A percentile compares a stretch with the other conserved stretches of the same genome.
These are phyloP conservation scores for Basidioascus undulatus DNA, from an alignment of 768 basidiomycete genomes.

Conservation along the genomic window DNA sequence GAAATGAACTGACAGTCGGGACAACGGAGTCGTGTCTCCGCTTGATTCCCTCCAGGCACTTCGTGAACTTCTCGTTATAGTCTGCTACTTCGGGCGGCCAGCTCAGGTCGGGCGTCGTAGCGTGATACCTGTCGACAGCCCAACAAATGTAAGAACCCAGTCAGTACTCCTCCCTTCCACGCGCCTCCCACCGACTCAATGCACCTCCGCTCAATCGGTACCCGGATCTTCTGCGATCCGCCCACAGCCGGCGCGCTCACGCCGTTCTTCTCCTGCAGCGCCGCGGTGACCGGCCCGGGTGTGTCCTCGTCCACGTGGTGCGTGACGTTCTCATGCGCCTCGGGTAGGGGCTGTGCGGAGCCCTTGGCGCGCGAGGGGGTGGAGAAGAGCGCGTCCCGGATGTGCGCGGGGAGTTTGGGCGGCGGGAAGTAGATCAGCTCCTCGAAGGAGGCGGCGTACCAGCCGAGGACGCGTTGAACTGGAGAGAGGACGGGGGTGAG, in stretches of 20 bases:
- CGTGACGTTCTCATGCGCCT: too few relatives aligned
- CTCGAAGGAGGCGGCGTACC: conserved; percentile 98
- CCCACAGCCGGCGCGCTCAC: too few relatives aligned
- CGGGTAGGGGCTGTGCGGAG: conserved; percentile 33
- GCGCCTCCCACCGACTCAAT: conserved; percentile 13
- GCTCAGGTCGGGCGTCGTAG: conserved; percentile 27
- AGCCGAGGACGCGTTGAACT: conserved; percentile 66
- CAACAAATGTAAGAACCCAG: background rate
- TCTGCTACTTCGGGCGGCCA: conserved; percentile 89
- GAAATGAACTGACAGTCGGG: conserved; percentile 69
- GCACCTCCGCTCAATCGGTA: conserved; percentile 65
- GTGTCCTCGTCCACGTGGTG: too few relatives aligned
- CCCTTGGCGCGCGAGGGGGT: too few relatives aligned
- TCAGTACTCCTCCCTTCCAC: too few relatives aligned
- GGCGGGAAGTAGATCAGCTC: conserved; percentile 72
- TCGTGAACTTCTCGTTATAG: conserved; percentile 79
- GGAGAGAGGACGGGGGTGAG: too few relatives aligned
- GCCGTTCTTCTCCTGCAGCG: too few relatives aligned
- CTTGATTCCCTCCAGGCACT: conserved; percentile 67
- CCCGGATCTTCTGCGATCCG: conserved; percentile 42
- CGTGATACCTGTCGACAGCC: background rate
- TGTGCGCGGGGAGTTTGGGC: conserved; percentile 38
- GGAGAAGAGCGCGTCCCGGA: conserved; percentile 37
- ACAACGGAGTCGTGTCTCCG: conserved; percentile 89
- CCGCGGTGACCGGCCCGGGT: too few relatives aligned